phyloP scores from a whole-genome alignment of 2,329 filamentous ascomycete genomes.

The Xylariaceae sp. region DNA sequence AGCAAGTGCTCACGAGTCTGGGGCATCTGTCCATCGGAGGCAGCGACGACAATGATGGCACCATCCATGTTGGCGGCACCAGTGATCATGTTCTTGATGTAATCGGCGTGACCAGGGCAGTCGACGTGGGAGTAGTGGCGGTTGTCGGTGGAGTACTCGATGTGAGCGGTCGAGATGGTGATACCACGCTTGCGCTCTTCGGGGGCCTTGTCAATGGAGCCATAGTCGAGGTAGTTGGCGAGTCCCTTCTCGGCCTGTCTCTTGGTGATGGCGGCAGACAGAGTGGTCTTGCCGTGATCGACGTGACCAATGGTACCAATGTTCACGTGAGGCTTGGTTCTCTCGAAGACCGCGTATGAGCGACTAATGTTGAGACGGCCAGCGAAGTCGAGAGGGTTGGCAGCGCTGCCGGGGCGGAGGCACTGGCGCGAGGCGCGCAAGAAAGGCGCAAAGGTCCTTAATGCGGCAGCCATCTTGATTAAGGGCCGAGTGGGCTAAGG shows the following conservation, averaged over 20 bases:
- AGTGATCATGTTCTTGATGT: constrained; percentile 99
- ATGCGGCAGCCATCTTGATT: constrained; percentile 70
- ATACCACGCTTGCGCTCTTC: constrained; percentile 99
- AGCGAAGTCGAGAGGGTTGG: constrained; percentile 72
- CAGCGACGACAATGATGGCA: constrained; percentile 96
- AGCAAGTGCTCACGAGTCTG: constrained; percentile 98
- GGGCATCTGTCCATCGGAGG: constrained; percentile 98
- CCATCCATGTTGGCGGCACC: constrained; percentile 99
- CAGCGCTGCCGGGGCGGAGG: constrained; percentile 60
- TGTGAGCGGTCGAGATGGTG: constrained; percentile 96
- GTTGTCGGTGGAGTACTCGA: constrained; percentile 91
- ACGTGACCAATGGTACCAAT: constrained; percentile 99
- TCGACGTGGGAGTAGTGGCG: constrained; percentile 99
- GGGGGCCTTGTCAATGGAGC: constrained; percentile 95
- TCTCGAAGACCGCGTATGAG: constrained; percentile 69
- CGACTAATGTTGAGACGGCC: constrained; percentile 61
- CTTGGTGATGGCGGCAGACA: constrained; percentile 98
- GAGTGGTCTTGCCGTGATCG: constrained; percentile 99
- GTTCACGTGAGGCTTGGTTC: constrained; percentile 96
- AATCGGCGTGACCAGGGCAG: constrained; percentile 99
- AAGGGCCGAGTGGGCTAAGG: constrained; percentile 9
- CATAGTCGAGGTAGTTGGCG: constrained; percentile 95
- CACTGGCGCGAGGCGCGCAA: constrained; percentile 75
- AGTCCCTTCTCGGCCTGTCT: constrained; percentile 90
- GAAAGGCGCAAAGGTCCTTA: constrained; percentile 72